phyloP scores from a whole-genome alignment of 768 basidiomycete genomes.

The Candolleomyces efflorescens region DNA sequence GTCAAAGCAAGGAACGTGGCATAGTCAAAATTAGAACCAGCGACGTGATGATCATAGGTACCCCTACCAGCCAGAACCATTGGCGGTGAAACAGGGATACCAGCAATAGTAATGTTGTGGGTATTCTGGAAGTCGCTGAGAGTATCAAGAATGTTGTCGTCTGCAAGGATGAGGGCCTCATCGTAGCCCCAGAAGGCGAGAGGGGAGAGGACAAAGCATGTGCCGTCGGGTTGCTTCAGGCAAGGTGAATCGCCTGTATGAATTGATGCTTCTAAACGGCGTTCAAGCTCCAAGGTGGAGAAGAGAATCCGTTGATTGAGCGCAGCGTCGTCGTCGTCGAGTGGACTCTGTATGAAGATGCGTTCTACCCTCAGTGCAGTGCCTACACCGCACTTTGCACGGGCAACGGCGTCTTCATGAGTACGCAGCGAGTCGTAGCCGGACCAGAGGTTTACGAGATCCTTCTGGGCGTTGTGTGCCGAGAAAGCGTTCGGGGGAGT shows the following conservation, averaged over 20 bases:
- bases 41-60: conserved; percentile 44
- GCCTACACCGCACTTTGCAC: conserved; percentile 66
- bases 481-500: conserved; percentile 49
- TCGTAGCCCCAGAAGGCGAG: conserved; percentile 73
- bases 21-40: conserved; percentile 50
- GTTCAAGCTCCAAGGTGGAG: conserved; percentile 63
- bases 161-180: conserved; percentile 44
- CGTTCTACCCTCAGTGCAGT: conserved; percentile 75
- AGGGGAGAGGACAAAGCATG: conserved; percentile 72
- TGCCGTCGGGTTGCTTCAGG: conserved; percentile 44
- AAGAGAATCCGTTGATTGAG: conserved; percentile 59
- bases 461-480: conserved; percentile 50
- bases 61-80: conserved; percentile 78
- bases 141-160: conserved; percentile 55
- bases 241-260: conserved; percentile 44
- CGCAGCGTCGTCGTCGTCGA: conserved; percentile 44
- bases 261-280: conserved; percentile 37
- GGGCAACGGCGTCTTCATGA: conserved; percentile 65
- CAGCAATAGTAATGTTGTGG: conserved; percentile 54
- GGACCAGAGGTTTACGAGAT: conserved; percentile 72
- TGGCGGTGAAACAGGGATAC: conserved; percentile 60
- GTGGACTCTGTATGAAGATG: conserved; percentile 60
- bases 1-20: conserved; percentile 75
- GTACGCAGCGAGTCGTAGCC: conserved; percentile 58
- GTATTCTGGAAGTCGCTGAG: conserved; percentile 48